These are phyloP conservation scores for Euphorbia corollata DNA, from an alignment of 441 rosid species.

Conservation along the genomic window DNA sequence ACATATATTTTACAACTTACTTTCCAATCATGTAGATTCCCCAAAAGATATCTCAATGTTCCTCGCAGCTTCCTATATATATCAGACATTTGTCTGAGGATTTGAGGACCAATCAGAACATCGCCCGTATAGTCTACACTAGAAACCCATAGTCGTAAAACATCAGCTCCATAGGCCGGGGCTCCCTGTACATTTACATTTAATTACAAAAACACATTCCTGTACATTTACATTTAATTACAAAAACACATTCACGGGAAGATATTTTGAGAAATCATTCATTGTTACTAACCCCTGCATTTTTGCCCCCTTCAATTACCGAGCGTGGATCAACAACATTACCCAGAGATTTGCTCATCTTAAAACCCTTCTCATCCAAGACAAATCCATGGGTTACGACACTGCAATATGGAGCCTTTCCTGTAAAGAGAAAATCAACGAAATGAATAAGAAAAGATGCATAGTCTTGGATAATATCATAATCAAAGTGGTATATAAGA, in stretches of 20 bases:
- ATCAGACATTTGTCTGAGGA: constrained; percentile 91
- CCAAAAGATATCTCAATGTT: constrained; percentile 84
- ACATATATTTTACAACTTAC: constrained; percentile 34
- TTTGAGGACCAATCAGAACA: constrained; percentile 80
- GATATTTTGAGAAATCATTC: constrained; percentile 4
- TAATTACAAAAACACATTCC: too few relatives aligned
- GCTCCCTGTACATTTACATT: constrained; percentile 49
- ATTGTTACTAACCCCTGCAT: constrained; percentile 52
- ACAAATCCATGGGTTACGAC: constrained; percentile 97
- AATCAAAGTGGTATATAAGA: constrained; percentile 2
- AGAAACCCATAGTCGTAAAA: constrained; percentile 95
- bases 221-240: too few relatives aligned
- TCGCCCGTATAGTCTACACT: constrained; percentile 95
- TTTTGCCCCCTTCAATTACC: constrained; percentile 85
- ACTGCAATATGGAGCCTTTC: constrained; percentile 80
- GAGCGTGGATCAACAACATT: constrained; percentile 84
- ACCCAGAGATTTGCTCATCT: constrained; percentile 98
- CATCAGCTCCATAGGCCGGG: constrained; percentile 95
- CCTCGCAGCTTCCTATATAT: constrained; percentile 91
- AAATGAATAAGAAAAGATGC: constrained; percentile 12
- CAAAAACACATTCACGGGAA: constrained; percentile 5
- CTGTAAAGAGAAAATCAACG: constrained; percentile 38
- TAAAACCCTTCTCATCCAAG: constrained; percentile 90
- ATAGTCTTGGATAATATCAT: not conserved
- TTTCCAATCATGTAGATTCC: constrained; percentile 93